Evolutionary conservation across 306 rosid genomes (phyloP).

Genomic region (Hylodesmum podocarpum): DNA sequence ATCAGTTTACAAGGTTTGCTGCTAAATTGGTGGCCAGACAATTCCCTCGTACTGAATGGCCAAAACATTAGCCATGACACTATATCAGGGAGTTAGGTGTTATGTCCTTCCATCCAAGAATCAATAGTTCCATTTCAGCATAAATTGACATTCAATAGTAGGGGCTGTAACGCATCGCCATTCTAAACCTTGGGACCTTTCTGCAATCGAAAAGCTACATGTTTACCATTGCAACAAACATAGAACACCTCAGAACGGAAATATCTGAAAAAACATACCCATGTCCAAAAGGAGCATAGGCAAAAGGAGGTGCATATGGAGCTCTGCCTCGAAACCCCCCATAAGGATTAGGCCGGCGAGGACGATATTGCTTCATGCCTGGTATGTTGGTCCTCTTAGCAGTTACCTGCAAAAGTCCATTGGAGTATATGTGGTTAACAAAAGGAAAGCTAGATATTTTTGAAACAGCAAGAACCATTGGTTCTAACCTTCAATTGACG

Average conservation of each 20-base stretch:
- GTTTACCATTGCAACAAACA: background rate
- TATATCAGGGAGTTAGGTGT: conserved; percentile 7
- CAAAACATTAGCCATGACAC: conserved; percentile 29
- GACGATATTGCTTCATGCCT: conserved; percentile 79
- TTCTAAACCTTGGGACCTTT: conserved; percentile 81
- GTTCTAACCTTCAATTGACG: conserved; percentile 76
- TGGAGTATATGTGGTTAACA: background rate
- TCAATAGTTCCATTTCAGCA: conserved; percentile 21
- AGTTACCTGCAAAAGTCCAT: conserved; percentile 49
- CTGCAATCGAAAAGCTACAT: conserved; percentile 47
- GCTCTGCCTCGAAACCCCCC: conserved; percentile 63
- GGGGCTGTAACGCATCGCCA: conserved; percentile 79
- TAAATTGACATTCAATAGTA: conserved; percentile 51
- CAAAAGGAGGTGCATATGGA: conserved; percentile 60
- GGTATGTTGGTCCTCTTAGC: conserved; percentile 76
- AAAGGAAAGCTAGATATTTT: background rate
- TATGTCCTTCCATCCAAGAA: conserved; percentile 9
- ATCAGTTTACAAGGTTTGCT: conserved; percentile 35
- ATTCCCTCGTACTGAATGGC: conserved; percentile 19
- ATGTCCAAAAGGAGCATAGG: conserved; percentile 69
- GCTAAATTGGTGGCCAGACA: conserved; percentile 22
- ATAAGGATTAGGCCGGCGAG: conserved; percentile 65
- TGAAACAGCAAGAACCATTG: background rate
- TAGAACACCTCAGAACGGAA: background rate
- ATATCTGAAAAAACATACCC: conserved; percentile 48